These are phyloP conservation scores for Escovopsis weberi DNA, from an alignment of 2,329 filamentous ascomycete species.

Conservation along the genomic window DNA sequence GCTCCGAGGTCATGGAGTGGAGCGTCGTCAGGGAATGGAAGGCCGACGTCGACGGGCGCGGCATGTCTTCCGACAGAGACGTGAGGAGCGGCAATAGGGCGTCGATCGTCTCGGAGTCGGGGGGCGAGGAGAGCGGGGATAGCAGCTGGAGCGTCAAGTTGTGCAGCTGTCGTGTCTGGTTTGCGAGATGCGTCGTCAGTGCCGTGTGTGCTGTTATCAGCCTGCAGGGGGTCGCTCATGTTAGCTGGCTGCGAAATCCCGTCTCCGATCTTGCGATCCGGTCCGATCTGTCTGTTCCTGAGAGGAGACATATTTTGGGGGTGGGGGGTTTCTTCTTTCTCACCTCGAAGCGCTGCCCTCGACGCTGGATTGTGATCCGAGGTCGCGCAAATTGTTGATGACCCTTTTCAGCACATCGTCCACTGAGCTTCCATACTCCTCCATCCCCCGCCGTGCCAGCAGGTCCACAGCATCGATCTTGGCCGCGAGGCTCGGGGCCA, in stretches of 20 bases:
- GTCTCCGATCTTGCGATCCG: no score
- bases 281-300: no score
- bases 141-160: slow-evolving; percentile 57
- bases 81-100: slow-evolving; percentile 54
- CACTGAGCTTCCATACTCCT: slow-evolving; percentile 47
- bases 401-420: slow-evolving; percentile 56
- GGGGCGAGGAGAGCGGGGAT: slow-evolving; percentile 50
- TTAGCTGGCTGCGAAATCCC: not conserved
- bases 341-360: slow-evolving; percentile 60
- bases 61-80: slow-evolving; percentile 51
- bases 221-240: slow-evolving; percentile 24
- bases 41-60: slow-evolving; percentile 45
- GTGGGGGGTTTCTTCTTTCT: slow-evolving; percentile 7
- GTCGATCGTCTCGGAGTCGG: slow-evolving; percentile 51
- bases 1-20: slow-evolving; percentile 54
- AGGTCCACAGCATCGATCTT: slow-evolving; percentile 61
- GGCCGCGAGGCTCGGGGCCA: slow-evolving; percentile 50
- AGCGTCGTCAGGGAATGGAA: slow-evolving; percentile 54
- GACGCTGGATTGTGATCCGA: slow-evolving; percentile 58
- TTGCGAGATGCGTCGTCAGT: slow-evolving; percentile 56
- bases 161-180: slow-evolving; percentile 64
- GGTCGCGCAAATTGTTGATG: slow-evolving; percentile 52
- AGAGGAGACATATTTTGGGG: no score
- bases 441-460: slow-evolving; percentile 49
- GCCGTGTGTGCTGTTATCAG: slow-evolving; percentile 64